Percentiles rank a stretch among this genome's conserved stretches.
These are phyloP conservation scores for Fusarium metavorans DNA, from an alignment of 2,329 filamentous ascomycete species.

Conservation along the genomic window DNA sequence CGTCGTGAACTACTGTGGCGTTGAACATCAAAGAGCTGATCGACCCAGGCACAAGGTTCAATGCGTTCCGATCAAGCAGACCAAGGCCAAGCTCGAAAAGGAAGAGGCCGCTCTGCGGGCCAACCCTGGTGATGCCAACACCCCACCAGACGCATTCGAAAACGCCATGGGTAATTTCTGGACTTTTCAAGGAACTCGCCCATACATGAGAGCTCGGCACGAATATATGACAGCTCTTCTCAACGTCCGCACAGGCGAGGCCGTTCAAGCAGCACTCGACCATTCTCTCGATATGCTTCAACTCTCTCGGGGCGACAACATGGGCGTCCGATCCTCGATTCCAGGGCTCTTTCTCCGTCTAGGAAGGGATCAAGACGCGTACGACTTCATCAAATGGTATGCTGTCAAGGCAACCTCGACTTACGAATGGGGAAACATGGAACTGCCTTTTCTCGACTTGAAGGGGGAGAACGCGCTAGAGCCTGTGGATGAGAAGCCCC, in stretches of 20 bases:
- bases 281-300: slow-evolving; percentile 3
- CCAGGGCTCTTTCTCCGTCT: slow-evolving; percentile 17
- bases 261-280: background rate
- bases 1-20: slow-evolving; percentile 15
- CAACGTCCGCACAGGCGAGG: slow-evolving; percentile 14
- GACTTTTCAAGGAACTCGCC: slow-evolving; percentile 1
- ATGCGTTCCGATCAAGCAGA: background rate
- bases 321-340: background rate
- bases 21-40: slow-evolving; percentile 11
- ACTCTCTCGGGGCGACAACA: slow-evolving; percentile 13
- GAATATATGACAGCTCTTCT: slow-evolving; percentile 5
- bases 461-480: slow-evolving; percentile 12
- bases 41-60: slow-evolving; percentile 10
- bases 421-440: slow-evolving; percentile 5
- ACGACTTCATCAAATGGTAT: slow-evolving; percentile 28
- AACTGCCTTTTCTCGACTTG: slow-evolving; percentile 6
- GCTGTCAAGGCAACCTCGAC: background rate
- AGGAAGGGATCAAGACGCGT: slow-evolving; percentile 10
- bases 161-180: background rate
- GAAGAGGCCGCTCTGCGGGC: slow-evolving; percentile 1
- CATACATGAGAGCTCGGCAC: slow-evolving; percentile 10
- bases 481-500: background rate
- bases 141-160: slow-evolving; percentile 1
- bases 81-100: background rate
- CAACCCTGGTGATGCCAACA: background rate